A percentile compares a stretch with the other conserved stretches of the same genome.
Evolutionary conservation across 139 green algal species (phyloP).

Genomic region (Penium margaritaceum): DNA sequence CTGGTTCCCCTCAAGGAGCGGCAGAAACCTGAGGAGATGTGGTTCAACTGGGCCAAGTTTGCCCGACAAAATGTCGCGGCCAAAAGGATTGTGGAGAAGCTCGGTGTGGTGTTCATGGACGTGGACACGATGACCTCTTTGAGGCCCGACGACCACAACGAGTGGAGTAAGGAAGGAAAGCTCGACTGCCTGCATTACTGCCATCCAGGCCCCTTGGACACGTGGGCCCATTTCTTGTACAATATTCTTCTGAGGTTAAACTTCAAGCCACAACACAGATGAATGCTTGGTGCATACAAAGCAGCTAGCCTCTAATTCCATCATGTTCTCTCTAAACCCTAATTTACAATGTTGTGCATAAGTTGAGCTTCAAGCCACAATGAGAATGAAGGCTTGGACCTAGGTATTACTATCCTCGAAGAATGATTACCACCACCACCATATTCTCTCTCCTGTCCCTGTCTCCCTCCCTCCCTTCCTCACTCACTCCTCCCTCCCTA

Average conservation of each 20-base stretch:
- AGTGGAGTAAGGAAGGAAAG: background rate
- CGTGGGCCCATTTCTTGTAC: background rate
- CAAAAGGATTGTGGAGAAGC: background rate
- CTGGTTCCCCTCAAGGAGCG: background rate
- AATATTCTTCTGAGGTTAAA: conserved; percentile 3
- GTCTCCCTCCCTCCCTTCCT: too few relatives aligned
- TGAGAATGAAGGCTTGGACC: too few relatives aligned
- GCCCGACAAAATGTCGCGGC: background rate
- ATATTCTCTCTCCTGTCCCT: too few relatives aligned
- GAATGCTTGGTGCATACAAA: too few relatives aligned
- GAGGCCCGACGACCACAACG: background rate
- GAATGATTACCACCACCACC: too few relatives aligned
- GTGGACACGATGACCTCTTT: conserved; percentile 2
- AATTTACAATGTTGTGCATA: too few relatives aligned
- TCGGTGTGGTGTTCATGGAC: conserved; percentile 1
- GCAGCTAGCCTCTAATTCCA: too few relatives aligned
- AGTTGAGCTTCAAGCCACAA: too few relatives aligned
- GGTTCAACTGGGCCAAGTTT: conserved; percentile 10
- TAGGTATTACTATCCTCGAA: too few relatives aligned
- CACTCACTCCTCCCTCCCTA: too few relatives aligned
- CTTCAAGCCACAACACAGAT: too few relatives aligned
- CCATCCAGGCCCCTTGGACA: background rate
- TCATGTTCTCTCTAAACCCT: too few relatives aligned
- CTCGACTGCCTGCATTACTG: conserved; percentile 16
- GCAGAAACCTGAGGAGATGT: background rate